Percentiles rank a stretch among this genome's conserved stretches.
These are phyloP conservation scores for Knoxdaviesia capensis DNA, from an alignment of 2,329 filamentous ascomycete species.

Conservation along the genomic window DNA sequence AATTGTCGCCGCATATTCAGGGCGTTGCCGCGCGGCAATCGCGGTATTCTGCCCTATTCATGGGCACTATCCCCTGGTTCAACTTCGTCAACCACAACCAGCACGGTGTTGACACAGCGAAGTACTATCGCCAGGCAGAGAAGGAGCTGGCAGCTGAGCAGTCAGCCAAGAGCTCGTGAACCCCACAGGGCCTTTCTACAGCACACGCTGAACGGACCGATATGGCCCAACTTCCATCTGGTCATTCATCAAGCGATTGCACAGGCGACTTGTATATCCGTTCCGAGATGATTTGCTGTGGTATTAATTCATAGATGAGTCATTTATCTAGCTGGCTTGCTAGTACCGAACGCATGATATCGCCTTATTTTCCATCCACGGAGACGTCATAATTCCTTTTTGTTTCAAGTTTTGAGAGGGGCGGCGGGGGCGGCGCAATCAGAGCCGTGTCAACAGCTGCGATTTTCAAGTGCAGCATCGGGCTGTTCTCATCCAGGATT, in stretches of 20 bases:
- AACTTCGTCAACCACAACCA: slow-evolving; percentile 95
- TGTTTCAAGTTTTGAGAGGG: too few species aligned
- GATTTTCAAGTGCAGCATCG: too few species aligned
- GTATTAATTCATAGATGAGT: background rate
- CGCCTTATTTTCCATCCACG: too few species aligned
- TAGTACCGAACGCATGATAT: background rate
- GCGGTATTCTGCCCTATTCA: slow-evolving; percentile 68
- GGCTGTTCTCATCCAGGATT: too few species aligned
- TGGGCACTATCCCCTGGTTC: slow-evolving; percentile 82
- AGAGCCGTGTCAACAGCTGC: too few species aligned
- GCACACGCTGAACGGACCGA: background rate
- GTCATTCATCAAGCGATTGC: background rate
- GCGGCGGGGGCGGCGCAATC: too few species aligned
- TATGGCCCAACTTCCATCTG: background rate
- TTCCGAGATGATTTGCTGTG: background rate
- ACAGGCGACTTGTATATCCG: background rate
- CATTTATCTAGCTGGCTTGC: background rate
- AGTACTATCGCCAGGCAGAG: slow-evolving; percentile 95
- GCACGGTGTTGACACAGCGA: slow-evolving; percentile 94
- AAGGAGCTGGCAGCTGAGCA: slow-evolving; percentile 70
- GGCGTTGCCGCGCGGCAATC: slow-evolving; percentile 85
- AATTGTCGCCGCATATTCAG: slow-evolving; percentile 73
- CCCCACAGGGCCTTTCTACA: background rate
- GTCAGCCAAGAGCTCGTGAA: slow-evolving; percentile 1
- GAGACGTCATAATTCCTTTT: too few species aligned